These are phyloP conservation scores for Curvularia verruculosa DNA, from an alignment of 2,329 filamentous ascomycete species.

Conservation along the genomic window DNA sequence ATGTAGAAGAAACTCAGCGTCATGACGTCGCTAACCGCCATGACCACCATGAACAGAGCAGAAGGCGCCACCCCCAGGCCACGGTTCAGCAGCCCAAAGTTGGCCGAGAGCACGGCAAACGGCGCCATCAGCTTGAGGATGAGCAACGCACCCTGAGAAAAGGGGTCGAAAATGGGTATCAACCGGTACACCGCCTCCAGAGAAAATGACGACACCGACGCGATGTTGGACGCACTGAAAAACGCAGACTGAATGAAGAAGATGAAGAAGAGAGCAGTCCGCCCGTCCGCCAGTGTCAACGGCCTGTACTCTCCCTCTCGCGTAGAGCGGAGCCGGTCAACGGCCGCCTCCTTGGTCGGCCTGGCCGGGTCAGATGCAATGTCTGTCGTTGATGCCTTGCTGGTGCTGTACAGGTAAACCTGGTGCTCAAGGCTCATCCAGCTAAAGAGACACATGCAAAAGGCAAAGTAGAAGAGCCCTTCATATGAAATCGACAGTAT, in stretches of 20 bases:
- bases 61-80: slow-evolving; percentile 83
- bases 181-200: slow-evolving; percentile 87
- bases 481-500: slow-evolving; percentile 98
- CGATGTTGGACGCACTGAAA: slow-evolving; percentile 95
- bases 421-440: slow-evolving; percentile 94
- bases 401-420: slow-evolving; percentile 59
- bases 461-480: slow-evolving; percentile 92
- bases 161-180: slow-evolving; percentile 90
- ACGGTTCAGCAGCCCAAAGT: slow-evolving; percentile 90
- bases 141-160: slow-evolving; percentile 85
- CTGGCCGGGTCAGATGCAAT: slow-evolving; percentile 37
- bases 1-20: slow-evolving; percentile 98
- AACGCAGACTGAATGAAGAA: slow-evolving; percentile 93
- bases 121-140: slow-evolving; percentile 91
- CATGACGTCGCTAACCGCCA: slow-evolving; percentile 85
- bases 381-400: slow-evolving; percentile 15
- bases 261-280: slow-evolving; percentile 93
- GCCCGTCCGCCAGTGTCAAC: slow-evolving; percentile 79
- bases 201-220: slow-evolving; percentile 90
- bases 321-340: slow-evolving; percentile 38
- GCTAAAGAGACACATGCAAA: slow-evolving; percentile 78
- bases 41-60: slow-evolving; percentile 88
- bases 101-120: slow-evolving; percentile 89
- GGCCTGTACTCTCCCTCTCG: slow-evolving; percentile 62
- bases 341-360: slow-evolving; percentile 50